phyloP scores from a whole-genome alignment of 495 filamentous ascomycete species.

The Jackrogersella multiformis region DNA sequence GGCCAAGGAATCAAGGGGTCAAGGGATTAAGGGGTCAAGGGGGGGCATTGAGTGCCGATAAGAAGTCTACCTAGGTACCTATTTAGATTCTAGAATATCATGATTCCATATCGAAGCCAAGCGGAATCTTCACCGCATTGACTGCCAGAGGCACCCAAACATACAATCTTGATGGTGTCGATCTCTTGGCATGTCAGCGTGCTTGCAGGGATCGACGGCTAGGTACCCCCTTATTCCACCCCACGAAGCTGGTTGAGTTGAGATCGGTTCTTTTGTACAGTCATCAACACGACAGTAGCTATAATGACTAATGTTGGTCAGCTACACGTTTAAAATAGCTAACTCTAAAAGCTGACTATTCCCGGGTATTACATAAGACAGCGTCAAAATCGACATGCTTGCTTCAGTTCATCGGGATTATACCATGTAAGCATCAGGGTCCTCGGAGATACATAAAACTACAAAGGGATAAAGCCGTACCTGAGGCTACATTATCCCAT shows the following conservation, averaged over 20 bases:
- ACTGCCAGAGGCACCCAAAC: no score
- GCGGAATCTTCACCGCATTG: background rate
- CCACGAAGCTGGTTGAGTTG: constrained; percentile 3
- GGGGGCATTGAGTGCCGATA: no score
- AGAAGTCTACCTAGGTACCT: background rate
- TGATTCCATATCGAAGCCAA: background rate
- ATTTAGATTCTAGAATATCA: background rate
- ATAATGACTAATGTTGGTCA: constrained; percentile 14
- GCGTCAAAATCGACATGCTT: background rate
- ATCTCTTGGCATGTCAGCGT: constrained; percentile 27
- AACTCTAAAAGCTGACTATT: constrained; percentile 22
- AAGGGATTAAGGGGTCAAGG: no score
- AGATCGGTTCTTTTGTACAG: background rate
- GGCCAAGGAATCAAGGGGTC: no score
- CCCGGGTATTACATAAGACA: constrained; percentile 34
- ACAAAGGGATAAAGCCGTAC: background rate
- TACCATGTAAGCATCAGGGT: constrained; percentile 4
- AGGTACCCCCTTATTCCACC: constrained; percentile 15
- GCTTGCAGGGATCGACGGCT: constrained; percentile 33
- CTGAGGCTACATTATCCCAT: background rate
- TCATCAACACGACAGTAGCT: background rate
- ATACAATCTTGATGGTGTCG: constrained; percentile 1
- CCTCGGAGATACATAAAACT: constrained; percentile 3
- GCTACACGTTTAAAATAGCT: constrained; percentile 14
- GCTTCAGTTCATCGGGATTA: background rate